phyloP scores from a whole-genome alignment of 2,329 filamentous ascomycete species.

The Pseudomassariella vexata region DNA sequence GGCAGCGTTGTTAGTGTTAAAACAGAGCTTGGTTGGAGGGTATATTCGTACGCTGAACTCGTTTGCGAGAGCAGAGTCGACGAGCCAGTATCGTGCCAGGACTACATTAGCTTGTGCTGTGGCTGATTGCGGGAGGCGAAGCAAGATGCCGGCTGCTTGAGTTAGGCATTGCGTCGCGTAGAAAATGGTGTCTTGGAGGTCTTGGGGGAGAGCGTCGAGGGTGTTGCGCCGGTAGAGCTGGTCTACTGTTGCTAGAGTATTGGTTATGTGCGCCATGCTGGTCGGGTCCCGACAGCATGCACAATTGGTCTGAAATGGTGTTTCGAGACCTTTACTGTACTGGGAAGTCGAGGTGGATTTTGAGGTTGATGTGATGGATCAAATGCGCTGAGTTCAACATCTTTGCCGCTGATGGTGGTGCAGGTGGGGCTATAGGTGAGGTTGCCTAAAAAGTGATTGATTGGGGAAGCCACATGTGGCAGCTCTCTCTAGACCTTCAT shows the following conservation, averaged over 20 bases:
- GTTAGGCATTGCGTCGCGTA: constrained; percentile 68
- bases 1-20: not conserved
- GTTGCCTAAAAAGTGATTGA: too few species aligned
- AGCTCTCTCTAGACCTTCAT: too few species aligned
- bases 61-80: constrained; percentile 46
- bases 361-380: too few species aligned
- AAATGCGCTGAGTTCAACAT: too few species aligned
- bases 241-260: constrained; percentile 65
- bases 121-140: constrained; percentile 78
- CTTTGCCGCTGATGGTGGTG: too few species aligned
- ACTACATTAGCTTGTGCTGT: constrained; percentile 81
- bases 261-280: constrained; percentile 58
- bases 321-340: too few species aligned
- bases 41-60: constrained; percentile 49
- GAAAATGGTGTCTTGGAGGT: constrained; percentile 67
- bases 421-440: too few species aligned
- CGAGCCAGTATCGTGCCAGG: constrained; percentile 74
- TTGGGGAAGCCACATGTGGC: too few species aligned
- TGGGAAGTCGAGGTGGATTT: too few species aligned
- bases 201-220: constrained; percentile 54
- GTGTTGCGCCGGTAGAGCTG: constrained; percentile 57
- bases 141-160: constrained; percentile 72
- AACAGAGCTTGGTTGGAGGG: not conserved
- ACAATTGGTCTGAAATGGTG: too few species aligned
- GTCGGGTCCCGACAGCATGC: too few species aligned